phyloP scores from a whole-genome alignment of 2,329 filamentous ascomycete genomes.

The Diaporthe citriasiana region DNA sequence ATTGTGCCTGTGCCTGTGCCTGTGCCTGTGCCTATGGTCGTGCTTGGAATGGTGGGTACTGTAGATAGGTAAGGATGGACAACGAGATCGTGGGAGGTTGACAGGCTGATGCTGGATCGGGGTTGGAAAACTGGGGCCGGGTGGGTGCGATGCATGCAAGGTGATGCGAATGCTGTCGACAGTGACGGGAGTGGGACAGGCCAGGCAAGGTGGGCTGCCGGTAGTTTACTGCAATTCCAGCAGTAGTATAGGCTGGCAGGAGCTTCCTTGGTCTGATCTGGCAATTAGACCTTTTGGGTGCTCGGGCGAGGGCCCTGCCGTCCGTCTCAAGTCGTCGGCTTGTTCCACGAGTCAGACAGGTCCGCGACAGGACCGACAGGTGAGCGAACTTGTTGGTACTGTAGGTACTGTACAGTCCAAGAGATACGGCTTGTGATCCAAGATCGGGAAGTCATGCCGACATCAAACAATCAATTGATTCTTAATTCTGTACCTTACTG shows the following conservation, averaged over 20 bases:
- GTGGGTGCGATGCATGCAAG: conserved; percentile 17
- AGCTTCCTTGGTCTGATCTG: conserved; percentile 12
- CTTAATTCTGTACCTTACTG: not conserved
- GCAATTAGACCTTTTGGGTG: not conserved
- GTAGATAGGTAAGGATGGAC: conserved; percentile 1
- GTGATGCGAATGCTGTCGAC: conserved; percentile 20
- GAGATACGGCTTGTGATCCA: conserved; percentile 13
- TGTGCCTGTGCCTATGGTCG: not conserved
- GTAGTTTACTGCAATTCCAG: not conserved
- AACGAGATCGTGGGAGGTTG: not conserved
- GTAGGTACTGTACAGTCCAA: not conserved
- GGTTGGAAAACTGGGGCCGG: not conserved
- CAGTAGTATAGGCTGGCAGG: too few species aligned
- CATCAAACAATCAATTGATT: conserved; percentile 17
- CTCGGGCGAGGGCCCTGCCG: conserved; percentile 25
- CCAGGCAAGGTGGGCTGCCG: not conserved
- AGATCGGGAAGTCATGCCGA: conserved; percentile 16
- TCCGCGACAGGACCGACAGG: not conserved
- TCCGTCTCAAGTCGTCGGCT: conserved; percentile 26
- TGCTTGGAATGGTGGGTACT: not conserved
- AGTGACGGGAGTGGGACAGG: not conserved
- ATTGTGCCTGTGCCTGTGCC: not conserved
- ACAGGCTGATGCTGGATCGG: not conserved
- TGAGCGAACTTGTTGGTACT: not conserved
- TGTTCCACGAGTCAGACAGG: conserved; percentile 12